Evolutionary conservation across 1,284 basidiomycete species (phyloP).

Genomic region (Cystobasidium pallidum): DNA sequence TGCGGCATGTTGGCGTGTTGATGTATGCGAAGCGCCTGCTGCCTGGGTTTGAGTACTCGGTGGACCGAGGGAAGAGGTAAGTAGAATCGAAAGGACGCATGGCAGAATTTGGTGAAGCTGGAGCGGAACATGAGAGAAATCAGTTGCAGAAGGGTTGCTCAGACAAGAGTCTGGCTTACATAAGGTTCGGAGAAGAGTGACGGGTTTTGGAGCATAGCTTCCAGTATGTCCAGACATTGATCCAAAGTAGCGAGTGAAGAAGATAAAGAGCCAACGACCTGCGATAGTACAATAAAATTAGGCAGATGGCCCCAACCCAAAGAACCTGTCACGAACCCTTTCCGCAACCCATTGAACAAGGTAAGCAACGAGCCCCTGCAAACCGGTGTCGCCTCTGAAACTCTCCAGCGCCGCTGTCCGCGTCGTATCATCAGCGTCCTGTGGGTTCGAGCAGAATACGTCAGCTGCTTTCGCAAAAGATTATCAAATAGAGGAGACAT

Average conservation of each 20-base stretch:
- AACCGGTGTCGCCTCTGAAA: slow-evolving; percentile 82
- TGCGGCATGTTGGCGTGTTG: slow-evolving; percentile 73
- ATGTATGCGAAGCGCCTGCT: slow-evolving; percentile 61
- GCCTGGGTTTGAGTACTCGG: slow-evolving; percentile 50
- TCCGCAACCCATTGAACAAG: slow-evolving; percentile 93
- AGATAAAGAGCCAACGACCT: slow-evolving; percentile 55
- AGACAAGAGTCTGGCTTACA: slow-evolving; percentile 62
- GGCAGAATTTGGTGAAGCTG: slow-evolving; percentile 95
- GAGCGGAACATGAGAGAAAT: slow-evolving; percentile 24
- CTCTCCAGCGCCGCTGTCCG: slow-evolving; percentile 86
- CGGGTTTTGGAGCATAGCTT: slow-evolving; percentile 78
- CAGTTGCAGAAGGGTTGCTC: neutral
- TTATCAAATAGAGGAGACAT: slow-evolving; percentile 56
- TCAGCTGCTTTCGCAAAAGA: slow-evolving; percentile 57
- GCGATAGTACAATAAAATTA: neutral
- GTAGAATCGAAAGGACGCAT: slow-evolving; percentile 77
- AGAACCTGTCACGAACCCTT: slow-evolving; percentile 64
- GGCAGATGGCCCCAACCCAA: neutral
- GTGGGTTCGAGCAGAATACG: slow-evolving; percentile 9
- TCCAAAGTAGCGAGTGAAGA: slow-evolving; percentile 68
- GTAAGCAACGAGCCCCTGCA: slow-evolving; percentile 93
- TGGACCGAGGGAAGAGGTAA: slow-evolving; percentile 63
- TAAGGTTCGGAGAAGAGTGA: slow-evolving; percentile 96
- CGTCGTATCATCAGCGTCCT: slow-evolving; percentile 61
- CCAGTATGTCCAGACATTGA: slow-evolving; percentile 77